Percentiles rank a stretch among this genome's conserved stretches.
Evolutionary conservation across 2,329 filamentous ascomycete species (phyloP).

Genomic region (Aspergillus hiratsukae): DNA sequence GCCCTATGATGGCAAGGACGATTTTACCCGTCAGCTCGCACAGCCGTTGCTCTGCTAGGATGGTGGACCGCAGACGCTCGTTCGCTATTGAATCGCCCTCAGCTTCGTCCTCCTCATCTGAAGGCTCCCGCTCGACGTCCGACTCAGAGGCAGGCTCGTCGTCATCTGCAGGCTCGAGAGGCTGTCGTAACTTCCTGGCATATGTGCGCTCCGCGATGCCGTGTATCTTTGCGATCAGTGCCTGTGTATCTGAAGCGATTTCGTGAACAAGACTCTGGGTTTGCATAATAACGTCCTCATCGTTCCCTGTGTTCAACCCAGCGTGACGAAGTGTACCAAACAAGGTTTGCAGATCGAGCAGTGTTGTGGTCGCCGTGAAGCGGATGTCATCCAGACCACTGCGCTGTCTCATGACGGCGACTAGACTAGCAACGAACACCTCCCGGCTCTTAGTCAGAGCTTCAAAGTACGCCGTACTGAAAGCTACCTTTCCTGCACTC

Average conservation of each 20-base stretch:
- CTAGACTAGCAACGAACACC: conserved; percentile 47
- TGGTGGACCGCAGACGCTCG: conserved; percentile 59
- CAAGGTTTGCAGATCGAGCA: conserved; percentile 77
- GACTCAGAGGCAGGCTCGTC: conserved; percentile 67
- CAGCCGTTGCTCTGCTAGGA: conserved; percentile 77
- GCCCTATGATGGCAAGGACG: conserved; percentile 72
- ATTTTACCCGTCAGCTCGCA: conserved; percentile 83
- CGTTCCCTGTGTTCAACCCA: conserved; percentile 34
- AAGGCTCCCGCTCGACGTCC: conserved; percentile 55
- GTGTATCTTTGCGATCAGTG: conserved; percentile 71
- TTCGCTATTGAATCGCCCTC: conserved; percentile 35
- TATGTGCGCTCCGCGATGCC: conserved; percentile 70
- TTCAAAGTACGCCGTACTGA: conserved; percentile 61
- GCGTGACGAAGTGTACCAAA: conserved; percentile 67
- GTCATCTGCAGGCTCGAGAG: conserved; percentile 54
- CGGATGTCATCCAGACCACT: conserved; percentile 68
- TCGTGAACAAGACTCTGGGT: conserved; percentile 64
- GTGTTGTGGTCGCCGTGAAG: conserved; percentile 66
- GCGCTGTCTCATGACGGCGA: conserved; percentile 47
- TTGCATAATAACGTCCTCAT: conserved; percentile 48
- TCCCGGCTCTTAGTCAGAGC: conserved; percentile 61
- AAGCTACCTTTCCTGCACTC: conserved; percentile 50
- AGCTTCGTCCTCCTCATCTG: conserved; percentile 35
- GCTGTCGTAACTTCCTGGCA: conserved; percentile 59
- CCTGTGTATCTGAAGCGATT: conserved; percentile 59